Evolutionary conservation across 73 alveolate genomes (phyloP).

Genomic region (Paramecium tetraurelia): DNA sequence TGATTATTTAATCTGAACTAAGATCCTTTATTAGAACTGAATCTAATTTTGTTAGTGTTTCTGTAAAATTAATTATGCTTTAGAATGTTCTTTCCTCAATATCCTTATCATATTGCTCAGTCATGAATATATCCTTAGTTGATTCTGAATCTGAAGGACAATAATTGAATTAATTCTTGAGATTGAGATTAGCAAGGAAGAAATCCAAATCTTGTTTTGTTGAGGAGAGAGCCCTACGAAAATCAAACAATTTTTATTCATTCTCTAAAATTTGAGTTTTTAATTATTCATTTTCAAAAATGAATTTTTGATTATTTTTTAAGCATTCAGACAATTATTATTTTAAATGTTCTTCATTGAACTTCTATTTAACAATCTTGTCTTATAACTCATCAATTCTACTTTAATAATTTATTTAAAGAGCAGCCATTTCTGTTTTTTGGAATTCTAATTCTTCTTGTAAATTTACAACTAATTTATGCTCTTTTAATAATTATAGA

Average conservation of each 20-base stretch:
- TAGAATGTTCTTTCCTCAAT: slow-evolving; percentile 36
- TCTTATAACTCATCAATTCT: background rate
- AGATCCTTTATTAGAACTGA: background rate
- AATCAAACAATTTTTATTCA: slow-evolving; percentile 17
- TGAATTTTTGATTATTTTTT: background rate
- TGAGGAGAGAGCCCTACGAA: background rate
- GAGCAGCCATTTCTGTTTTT: slow-evolving; percentile 13
- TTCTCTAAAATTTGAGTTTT: background rate
- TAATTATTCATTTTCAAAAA: slow-evolving; percentile 16
- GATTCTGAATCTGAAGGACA: slow-evolving; percentile 37
- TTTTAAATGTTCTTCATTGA: slow-evolving; percentile 16
- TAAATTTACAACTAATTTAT: slow-evolving; percentile 21
- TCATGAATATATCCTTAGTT: background rate
- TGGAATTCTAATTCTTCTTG: slow-evolving; percentile 12
- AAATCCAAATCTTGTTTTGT: slow-evolving; percentile 17
- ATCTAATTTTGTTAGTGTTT: background rate
- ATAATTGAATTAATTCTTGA: background rate
- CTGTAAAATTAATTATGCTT: background rate
- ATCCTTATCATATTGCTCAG: slow-evolving; percentile 31
- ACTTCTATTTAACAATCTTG: background rate
- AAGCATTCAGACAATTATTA: background rate
- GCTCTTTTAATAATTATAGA: background rate
- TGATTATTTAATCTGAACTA: background rate
- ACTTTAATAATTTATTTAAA: background rate
- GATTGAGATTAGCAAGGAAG: background rate